These are phyloP conservation scores for Escovopsis sp. DNA, from an alignment of 2,329 filamentous ascomycete genomes.

Conservation along the genomic window DNA sequence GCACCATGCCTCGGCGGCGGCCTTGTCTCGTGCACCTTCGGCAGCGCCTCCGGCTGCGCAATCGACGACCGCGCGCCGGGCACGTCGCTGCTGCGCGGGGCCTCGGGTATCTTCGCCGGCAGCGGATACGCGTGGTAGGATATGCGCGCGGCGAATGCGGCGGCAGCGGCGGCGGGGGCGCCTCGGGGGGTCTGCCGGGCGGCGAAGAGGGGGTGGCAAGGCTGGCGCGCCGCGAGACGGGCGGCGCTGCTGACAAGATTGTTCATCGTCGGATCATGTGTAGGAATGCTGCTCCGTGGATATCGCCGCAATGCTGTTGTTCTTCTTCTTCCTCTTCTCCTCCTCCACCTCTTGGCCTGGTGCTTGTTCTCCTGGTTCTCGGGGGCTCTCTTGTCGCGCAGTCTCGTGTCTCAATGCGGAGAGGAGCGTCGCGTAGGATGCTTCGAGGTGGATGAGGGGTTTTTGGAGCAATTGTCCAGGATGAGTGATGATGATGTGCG, in stretches of 20 bases:
- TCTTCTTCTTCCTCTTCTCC: too few species aligned
- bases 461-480: too few species aligned
- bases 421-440: too few species aligned
- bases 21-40: slow-evolving; percentile 38
- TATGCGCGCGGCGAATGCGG: slow-evolving; percentile 14
- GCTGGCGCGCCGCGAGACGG: slow-evolving; percentile 24
- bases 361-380: too few species aligned
- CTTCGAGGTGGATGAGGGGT: too few species aligned
- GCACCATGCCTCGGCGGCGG: slow-evolving; percentile 20
- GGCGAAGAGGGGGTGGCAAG: slow-evolving; percentile 25
- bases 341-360: too few species aligned
- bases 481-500: slow-evolving; percentile 1
- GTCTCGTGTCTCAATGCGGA: too few species aligned
- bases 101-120: slow-evolving; percentile 24
- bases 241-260: slow-evolving; percentile 26
- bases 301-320: not conserved
- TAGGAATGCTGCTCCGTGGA: not conserved
- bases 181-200: slow-evolving; percentile 18
- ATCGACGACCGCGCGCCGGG: slow-evolving; percentile 28
- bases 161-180: slow-evolving; percentile 10
- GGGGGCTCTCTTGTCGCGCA: too few species aligned
- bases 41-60: slow-evolving; percentile 27
- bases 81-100: slow-evolving; percentile 26
- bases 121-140: slow-evolving; percentile 39
- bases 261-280: slow-evolving; percentile 22